These are phyloP conservation scores for Fraxinus dipetala DNA, from an alignment of 305 asterid species.

Conservation along the genomic window DNA sequence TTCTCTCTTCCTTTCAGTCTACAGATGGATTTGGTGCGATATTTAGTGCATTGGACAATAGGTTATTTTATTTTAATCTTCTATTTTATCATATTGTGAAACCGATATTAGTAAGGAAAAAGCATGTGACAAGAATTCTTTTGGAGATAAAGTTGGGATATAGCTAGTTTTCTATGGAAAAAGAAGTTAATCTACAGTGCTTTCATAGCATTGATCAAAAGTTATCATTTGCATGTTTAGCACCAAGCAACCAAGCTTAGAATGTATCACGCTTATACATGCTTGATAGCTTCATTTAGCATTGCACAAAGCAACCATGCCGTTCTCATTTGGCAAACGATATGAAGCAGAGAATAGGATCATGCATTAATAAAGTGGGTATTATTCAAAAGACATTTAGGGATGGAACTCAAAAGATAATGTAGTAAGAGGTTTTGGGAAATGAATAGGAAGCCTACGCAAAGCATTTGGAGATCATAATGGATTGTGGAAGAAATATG, in stretches of 20 bases:
- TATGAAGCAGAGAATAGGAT: not conserved
- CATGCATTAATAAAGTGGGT: not conserved
- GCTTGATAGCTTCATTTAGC: conserved; percentile 11
- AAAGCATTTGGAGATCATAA: conserved; percentile 13
- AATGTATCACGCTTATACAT: not conserved
- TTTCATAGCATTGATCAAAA: not conserved
- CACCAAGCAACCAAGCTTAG: not conserved
- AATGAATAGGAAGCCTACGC: not conserved
- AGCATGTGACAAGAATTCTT: conserved; percentile 6
- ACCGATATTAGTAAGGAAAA: not conserved
- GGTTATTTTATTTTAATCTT: conserved; percentile 2
- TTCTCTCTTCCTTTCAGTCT: conserved; percentile 12
- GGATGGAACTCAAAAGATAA: not conserved
- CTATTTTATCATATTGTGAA: not conserved
- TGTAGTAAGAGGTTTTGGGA: not conserved
- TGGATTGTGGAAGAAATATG: not conserved
- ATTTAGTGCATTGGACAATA: conserved; percentile 3
- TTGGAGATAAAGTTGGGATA: not conserved
- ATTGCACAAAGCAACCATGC: not conserved
- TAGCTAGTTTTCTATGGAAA: not conserved
- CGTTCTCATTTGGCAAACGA: not conserved
- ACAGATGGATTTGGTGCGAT: conserved; percentile 2
- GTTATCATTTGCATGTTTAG: not conserved
- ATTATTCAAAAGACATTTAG: not conserved
- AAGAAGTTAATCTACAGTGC: not conserved